Base-by-base conservation (phyloP, 208 protist genomes). In the Balamuthia mandrillaris region DNA sequence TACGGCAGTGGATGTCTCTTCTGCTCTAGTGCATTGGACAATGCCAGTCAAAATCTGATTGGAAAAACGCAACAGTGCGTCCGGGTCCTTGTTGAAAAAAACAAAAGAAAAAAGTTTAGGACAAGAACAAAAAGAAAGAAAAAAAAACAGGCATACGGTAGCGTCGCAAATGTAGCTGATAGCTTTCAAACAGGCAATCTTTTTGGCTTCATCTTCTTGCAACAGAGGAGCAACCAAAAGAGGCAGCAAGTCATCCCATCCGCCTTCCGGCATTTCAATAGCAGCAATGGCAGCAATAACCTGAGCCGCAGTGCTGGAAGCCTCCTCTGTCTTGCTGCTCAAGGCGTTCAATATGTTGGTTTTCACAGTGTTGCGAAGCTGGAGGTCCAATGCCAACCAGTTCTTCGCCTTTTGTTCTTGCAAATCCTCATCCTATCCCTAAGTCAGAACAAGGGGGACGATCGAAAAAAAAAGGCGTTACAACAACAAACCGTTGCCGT, bases 81-180 rank as follows among this genome's bases (percentile, higher is more conserved):
- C 45, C 14, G 86, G 56, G n/a, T 89, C 84, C 61, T 90, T n/a
- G n/a, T n/a, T n/a, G n/a, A 58, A 21, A 21, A 27, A 51, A 44
- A 18, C 14, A 24, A 68, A 68, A 75, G 66, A 4, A 3, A n/a
- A 7, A 45, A 41, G 47, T 44, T 18, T 49, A 0, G 82, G 1
- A 24, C 70, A 39, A 37, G 31, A n/a, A 29, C 27, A 81, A 85
- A 54, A 88, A 29, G 68, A 27, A 47, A 14, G 41, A 60, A 85
- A 74, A 33, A 9, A 21, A 86, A 75, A n/a, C n/a, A n/a, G n/a
- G n/a, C 95, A 89, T 82, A 91, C 91, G 27, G 95, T 94, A 60
- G 98, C 96, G 85, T 98, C 97, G 89, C 97, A 99, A 37, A 99
- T 91, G 90, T 98, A 99, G 21, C 98, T 97, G 41, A 99, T 91